A percentile compares a stretch with the other conserved stretches of the same genome.
Conservation (phyloP, 2,329 filamentous ascomycete species). For the Aspergillus novoparasiticus region DNA sequence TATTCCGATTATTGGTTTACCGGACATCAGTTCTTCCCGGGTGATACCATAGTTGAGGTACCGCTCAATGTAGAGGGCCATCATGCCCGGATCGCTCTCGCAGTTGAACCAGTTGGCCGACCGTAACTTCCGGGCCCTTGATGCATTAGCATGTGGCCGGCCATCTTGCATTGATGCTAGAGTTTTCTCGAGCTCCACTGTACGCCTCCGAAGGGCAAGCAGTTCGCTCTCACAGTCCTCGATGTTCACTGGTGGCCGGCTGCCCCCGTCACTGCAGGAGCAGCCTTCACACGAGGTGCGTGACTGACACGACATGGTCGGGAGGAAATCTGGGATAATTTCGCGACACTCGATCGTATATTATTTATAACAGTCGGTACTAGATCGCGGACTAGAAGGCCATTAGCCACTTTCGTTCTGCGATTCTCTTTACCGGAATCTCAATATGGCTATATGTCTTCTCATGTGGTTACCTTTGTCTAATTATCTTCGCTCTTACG, state of each 20-base stretch:
- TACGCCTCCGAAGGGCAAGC: constrained; percentile 40
- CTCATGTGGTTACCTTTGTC: neutral
- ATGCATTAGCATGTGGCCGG: constrained; percentile 8
- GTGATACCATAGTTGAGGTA: constrained; percentile 56
- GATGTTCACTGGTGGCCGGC: constrained; percentile 33
- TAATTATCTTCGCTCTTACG: neutral
- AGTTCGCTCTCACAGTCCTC: constrained; percentile 46
- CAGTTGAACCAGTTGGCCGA: constrained; percentile 51
- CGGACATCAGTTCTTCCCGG: constrained; percentile 51
- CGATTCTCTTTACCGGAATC: neutral
- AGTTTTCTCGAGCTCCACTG: constrained; percentile 40
- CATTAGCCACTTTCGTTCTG: neutral
- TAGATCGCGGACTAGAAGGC: neutral
- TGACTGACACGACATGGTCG: constrained; percentile 21
- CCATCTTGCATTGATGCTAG: constrained; percentile 31
- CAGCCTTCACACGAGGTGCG: constrained; percentile 38
- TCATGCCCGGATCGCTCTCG: constrained; percentile 46
- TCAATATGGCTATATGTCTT: neutral
- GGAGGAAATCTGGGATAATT: neutral
- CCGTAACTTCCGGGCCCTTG: constrained; percentile 36
- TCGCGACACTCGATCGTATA: neutral
- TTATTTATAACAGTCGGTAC: neutral
- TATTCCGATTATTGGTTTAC: constrained; percentile 56
- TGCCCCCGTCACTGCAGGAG: constrained; percentile 30
- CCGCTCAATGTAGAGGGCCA: constrained; percentile 53